These are phyloP conservation scores for Malus hybrid DNA, from an alignment of 331 rosid species.

Conservation along the genomic window DNA sequence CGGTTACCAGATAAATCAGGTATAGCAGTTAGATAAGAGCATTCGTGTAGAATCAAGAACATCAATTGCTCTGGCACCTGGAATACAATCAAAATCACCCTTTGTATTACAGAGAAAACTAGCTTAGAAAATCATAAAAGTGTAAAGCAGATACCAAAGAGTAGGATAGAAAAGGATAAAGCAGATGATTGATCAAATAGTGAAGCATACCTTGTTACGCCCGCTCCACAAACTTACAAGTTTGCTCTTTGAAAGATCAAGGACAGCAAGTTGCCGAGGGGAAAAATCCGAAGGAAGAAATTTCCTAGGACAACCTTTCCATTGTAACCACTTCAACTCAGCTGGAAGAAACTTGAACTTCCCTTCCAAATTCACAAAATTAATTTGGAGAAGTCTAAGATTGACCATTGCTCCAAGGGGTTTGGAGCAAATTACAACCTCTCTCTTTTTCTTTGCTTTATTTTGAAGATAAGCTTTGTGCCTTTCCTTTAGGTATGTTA, in stretches of 20 bases:
- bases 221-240: slow-evolving; percentile 28
- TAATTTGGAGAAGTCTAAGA: slow-evolving; percentile 46
- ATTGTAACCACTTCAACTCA: slow-evolving; percentile 55
- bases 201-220: slow-evolving; percentile 24
- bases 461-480: slow-evolving; percentile 18
- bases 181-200: neutral
- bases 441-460: slow-evolving; percentile 15
- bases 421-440: slow-evolving; percentile 22
- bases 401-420: slow-evolving; percentile 36
- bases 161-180: neutral
- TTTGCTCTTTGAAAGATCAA: slow-evolving; percentile 47
- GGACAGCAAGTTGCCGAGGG: slow-evolving; percentile 40
- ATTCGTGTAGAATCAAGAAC: slow-evolving; percentile 39
- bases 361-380: slow-evolving; percentile 42
- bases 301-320: slow-evolving; percentile 47
- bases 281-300: slow-evolving; percentile 29
- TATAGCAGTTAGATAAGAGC: slow-evolving; percentile 23
- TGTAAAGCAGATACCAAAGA: neutral
- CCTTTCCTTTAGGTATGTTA: slow-evolving; percentile 21
- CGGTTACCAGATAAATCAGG: slow-evolving; percentile 51
- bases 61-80: slow-evolving; percentile 44
- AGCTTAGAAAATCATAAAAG: neutral
- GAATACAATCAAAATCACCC: neutral
- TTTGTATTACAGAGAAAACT: neutral
- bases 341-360: slow-evolving; percentile 30